A percentile compares a stretch with the other conserved stretches of the same genome.
These are phyloP conservation scores for Coemansia sp. DNA, from an alignment of 192 early-diverging fungal species.

Conservation along the genomic window DNA sequence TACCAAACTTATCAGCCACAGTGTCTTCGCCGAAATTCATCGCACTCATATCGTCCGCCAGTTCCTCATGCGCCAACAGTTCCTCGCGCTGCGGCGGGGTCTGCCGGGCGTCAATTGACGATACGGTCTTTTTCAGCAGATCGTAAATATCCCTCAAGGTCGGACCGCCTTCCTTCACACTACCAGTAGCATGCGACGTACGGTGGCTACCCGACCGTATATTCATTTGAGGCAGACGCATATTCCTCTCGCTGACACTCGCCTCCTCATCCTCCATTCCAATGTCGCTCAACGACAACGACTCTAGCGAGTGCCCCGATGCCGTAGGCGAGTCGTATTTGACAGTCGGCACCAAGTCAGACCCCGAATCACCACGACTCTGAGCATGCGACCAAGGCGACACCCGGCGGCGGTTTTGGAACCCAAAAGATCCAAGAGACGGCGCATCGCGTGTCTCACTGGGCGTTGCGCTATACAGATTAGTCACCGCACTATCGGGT, in stretches of 20 bases:
- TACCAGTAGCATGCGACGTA: background rate
- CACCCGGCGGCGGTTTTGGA: background rate
- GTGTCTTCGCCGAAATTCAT: background rate
- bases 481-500: background rate
- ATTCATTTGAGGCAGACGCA: too few species aligned
- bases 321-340: constrained; percentile 29
- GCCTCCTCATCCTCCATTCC: background rate
- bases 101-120: constrained; percentile 6
- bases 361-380: background rate
- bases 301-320: constrained; percentile 9
- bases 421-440: background rate
- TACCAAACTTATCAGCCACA: background rate
- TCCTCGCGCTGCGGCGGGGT: too few species aligned
- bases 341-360: constrained; percentile 23
- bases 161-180: constrained; percentile 17
- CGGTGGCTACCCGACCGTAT: background rate
- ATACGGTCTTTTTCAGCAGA: constrained; percentile 31
- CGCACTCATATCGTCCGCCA: background rate
- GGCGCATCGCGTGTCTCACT: background rate
- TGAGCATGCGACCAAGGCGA: constrained; percentile 5
- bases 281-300: constrained; percentile 8
- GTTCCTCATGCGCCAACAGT: background rate
- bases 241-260: too few species aligned
- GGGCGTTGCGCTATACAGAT: background rate
- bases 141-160: constrained; percentile 48